Base-by-base conservation (phyloP, 805 yeast species). In the Kuraishia cidri region DNA sequence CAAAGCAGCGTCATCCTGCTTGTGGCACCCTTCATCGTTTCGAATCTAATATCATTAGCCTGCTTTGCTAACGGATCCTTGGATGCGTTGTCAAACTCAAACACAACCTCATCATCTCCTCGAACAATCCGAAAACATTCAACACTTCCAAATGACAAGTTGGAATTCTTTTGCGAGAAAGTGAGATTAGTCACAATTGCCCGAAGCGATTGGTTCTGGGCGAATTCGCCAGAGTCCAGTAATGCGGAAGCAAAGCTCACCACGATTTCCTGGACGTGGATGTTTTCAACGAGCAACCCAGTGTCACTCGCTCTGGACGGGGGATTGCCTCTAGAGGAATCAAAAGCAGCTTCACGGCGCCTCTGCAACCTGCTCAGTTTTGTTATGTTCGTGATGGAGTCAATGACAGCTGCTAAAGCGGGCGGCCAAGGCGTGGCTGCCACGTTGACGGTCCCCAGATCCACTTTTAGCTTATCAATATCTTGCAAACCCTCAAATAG, bases 11-110 rank as follows among this genome's bases (percentile, higher is more conserved):
- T 67, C 13, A 60, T 48, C 26, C 65, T 38, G 3, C 30, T n/a
- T 1, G 31, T 29, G 8, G 40, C 47, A 10, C 47, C 43, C 6
- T 47, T 37, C 30, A 64, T 60, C 15, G 64, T 36, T 44, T 77
- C 82, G 46, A 76, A 71, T 22, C 78, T 46, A 2, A 77, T 30
- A 41, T 77, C 84, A 5, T 69, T 66, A 26, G 62, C 64, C 5
- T 12, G 29, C 7, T 26, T 26, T 5, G 29, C 20, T n/a, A n/a
- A n/a, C n/a, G n/a, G n/a, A n/a, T n/a, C n/a, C 29, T 10, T n/a
- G 5, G 20, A 3, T 4, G 30, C 30, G n/a, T 48, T 45, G 17
- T 45, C 48, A 36, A 69, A 57, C 20, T 37, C 32, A 18, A 52
- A 32, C 5, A 38, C n/a, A 1, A 37, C 31, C 9, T 50, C 45